Conservation (phyloP, 1,139 yeast genomes). For the Saccharomyces hybrid region DNA sequence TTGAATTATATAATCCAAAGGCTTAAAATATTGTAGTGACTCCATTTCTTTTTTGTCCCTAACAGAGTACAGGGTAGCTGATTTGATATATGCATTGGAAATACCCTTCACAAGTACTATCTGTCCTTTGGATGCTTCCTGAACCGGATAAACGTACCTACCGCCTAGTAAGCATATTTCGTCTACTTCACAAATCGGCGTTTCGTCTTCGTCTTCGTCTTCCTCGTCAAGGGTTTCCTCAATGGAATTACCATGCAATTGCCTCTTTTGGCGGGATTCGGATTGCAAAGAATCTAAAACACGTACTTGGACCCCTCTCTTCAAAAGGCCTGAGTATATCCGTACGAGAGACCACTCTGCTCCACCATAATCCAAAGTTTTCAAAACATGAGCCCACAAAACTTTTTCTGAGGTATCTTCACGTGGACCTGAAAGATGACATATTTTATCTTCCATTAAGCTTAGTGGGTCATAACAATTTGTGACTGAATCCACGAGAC, state of each 20-base stretch:
- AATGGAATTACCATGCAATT: neutral
- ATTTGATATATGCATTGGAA: conserved; percentile 48
- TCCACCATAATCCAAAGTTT: conserved; percentile 42
- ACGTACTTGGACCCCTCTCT: conserved; percentile 41
- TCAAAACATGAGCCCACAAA: conserved; percentile 52
- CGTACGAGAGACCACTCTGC: conserved; percentile 46
- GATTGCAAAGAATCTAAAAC: conserved; percentile 41
- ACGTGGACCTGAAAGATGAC: neutral
- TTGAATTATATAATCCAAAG: conserved; percentile 40
- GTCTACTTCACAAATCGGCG: conserved; percentile 35
- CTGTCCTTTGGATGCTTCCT: conserved; percentile 53
- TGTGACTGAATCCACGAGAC: conserved; percentile 42
- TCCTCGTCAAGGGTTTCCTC: conserved; percentile 43
- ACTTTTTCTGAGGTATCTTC: neutral
- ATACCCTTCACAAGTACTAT: conserved; percentile 60
- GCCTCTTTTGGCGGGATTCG: neutral
- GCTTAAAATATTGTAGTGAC: conserved; percentile 32
- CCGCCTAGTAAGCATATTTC: conserved; percentile 62
- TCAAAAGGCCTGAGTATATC: conserved; percentile 53
- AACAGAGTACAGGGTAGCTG: conserved; percentile 46
- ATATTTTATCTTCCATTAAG: neutral
- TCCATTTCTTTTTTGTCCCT: conserved; percentile 5
- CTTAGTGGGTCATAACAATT: conserved; percentile 4
- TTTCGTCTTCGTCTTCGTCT: conserved; percentile 35
- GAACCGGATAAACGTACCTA: conserved; percentile 54